phyloP scores from a whole-genome alignment of 257 asterid genomes.

The Paulownia fortunei region DNA sequence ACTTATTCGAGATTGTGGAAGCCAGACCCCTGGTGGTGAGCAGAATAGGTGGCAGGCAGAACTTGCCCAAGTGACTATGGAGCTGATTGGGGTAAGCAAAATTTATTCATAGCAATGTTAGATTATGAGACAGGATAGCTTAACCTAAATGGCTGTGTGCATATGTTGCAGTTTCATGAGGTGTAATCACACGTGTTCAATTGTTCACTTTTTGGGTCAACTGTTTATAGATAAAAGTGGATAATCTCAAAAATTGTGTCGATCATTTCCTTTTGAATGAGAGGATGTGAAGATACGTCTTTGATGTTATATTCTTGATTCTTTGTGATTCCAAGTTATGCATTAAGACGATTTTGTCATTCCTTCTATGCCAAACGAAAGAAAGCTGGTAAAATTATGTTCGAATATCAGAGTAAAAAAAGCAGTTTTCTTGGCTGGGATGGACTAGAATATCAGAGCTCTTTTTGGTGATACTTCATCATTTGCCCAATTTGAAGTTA shows the following conservation, averaged over 20 bases:
- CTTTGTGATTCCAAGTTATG: no score
- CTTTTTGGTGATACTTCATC: not conserved
- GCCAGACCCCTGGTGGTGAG: constrained; percentile 57
- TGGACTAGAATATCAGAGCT: no score
- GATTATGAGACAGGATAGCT: not conserved
- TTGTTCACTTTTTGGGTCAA: no score
- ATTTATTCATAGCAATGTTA: not conserved
- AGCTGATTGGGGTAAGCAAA: constrained; percentile 64
- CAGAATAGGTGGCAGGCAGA: constrained; percentile 71
- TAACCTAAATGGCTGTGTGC: not conserved
- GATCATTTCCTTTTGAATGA: no score
- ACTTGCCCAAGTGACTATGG: constrained; percentile 70
- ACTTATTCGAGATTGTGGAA: constrained; percentile 70
- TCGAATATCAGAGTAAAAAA: no score
- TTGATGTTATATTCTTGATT: no score
- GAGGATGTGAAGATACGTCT: no score
- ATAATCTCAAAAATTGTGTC: no score
- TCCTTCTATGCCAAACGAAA: not conserved
- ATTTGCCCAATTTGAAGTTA: not conserved
- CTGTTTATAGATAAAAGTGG: no score
- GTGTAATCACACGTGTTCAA: not conserved
- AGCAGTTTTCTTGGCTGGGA: no score
- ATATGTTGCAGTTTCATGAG: not conserved
- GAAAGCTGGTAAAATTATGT: not conserved
- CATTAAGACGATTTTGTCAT: not conserved